Base-by-base conservation (phyloP, 352 stramenopile species). In the Phytophthora sansomeana region DNA sequence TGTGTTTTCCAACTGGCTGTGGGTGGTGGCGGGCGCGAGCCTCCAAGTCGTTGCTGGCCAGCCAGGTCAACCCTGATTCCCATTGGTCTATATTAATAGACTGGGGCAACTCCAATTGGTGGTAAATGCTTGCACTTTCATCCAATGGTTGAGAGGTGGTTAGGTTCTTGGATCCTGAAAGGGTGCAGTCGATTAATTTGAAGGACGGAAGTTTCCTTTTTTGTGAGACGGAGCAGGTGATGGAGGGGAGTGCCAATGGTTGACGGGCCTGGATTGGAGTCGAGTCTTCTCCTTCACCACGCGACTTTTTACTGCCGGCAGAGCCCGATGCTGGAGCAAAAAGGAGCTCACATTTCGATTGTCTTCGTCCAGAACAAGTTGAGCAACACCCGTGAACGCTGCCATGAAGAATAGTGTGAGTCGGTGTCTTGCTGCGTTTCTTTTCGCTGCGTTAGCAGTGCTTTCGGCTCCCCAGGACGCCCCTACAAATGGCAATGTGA, bases 1-100 rank as follows among this genome's bases (percentile, higher is more conserved):
- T 68, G 65, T 54, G 64, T 70, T 78, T 78, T 71, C 62, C 52
- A 76, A 78, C 71, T 78, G 62, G 36, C 32, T 63, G 30, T 75
- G 46, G 42, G 32, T 72, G 71, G 66, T 52, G 62, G 51, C 28
- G 44, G 28, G 35, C 41, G 43, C 14, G 36, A 10, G 11, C 30
- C 21, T 49, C 38, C 50, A 67, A 24, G 32, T 75, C 54, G 42
- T 76, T 75, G 67, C 67, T 76, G 53, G 62, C 71, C 69, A 77
- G 64, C 69, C 64, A 74, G 64, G 53, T 47, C 9, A 6, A 26
- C 2, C 11, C 48, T 72, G 8, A 21, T 16, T 30, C 35, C 57
- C 13, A 78, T 78, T 78, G 71, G 71, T 29, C 56, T 30, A 14
- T 61, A 72, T 47, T 41, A 69, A 60, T 56, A 46, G 19, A 3